A percentile compares a stretch with the other conserved stretches of the same genome.
These are phyloP conservation scores for Lophiostoma macrostomum DNA, from an alignment of 495 filamentous ascomycete genomes.

Conservation along the genomic window DNA sequence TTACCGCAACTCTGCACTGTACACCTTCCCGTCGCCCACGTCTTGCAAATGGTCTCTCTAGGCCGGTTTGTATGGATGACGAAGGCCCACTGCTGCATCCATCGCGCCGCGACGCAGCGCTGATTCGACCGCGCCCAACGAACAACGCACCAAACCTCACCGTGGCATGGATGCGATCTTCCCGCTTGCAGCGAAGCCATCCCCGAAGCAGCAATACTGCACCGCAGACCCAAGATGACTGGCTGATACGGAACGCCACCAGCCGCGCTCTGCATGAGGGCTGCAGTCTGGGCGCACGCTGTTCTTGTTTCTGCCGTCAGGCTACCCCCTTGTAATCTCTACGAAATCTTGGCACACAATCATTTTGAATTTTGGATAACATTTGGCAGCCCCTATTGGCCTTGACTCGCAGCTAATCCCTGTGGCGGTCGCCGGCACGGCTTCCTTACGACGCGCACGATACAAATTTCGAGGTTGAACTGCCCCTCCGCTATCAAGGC, in stretches of 20 bases:
- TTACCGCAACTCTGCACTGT: slow-evolving; percentile 32
- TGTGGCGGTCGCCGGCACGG: slow-evolving; percentile 12
- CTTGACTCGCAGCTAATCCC: slow-evolving; percentile 4
- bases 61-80: slow-evolving; percentile 9
- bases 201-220: slow-evolving; percentile 16
- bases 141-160: slow-evolving; percentile 28
- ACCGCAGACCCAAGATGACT: slow-evolving; percentile 20
- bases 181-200: slow-evolving; percentile 15
- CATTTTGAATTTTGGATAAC: slow-evolving; percentile 21
- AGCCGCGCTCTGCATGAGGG: slow-evolving; percentile 28
- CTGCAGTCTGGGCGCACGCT: slow-evolving; percentile 12
- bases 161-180: slow-evolving; percentile 18
- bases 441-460: slow-evolving; percentile 22
- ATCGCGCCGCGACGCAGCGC: slow-evolving; percentile 4
- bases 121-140: slow-evolving; percentile 28
- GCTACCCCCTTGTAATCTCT: slow-evolving; percentile 18
- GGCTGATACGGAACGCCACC: slow-evolving; percentile 29
- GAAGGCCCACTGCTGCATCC: slow-evolving; percentile 22
- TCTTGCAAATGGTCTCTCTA: slow-evolving; percentile 1
- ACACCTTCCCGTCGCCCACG: slow-evolving; percentile 1
- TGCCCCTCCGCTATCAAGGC: slow-evolving; percentile 13
- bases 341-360: slow-evolving; percentile 31
- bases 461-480: slow-evolving; percentile 11
- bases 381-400: slow-evolving; percentile 22
- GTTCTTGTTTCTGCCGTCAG: slow-evolving; percentile 16